Conservation (phyloP, 2,329 filamentous ascomycete species). For the Pseudocercospora crystallina region DNA sequence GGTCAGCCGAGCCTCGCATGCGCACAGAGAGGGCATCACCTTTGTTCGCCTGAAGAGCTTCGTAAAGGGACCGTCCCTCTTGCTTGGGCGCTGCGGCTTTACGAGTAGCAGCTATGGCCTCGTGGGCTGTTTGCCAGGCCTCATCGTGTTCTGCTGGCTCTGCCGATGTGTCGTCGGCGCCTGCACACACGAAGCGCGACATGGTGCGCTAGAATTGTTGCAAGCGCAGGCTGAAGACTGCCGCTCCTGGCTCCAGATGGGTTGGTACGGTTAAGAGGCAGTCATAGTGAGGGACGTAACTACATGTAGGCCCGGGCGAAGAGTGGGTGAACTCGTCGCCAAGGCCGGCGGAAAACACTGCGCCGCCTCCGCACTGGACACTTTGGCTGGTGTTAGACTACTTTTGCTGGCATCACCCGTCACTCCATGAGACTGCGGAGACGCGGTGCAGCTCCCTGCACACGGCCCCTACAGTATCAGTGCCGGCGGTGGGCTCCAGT, state of each 20-base stretch:
- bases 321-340: neutral
- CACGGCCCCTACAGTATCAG: no score
- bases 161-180: slow-evolving; percentile 43
- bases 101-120: slow-evolving; percentile 57
- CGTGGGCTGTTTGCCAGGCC: slow-evolving; percentile 66
- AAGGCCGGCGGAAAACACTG: no score
- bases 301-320: neutral
- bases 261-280: neutral
- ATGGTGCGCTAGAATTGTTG: slow-evolving; percentile 30
- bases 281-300: neutral
- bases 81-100: slow-evolving; percentile 52
- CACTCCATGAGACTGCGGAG: no score
- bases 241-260: no score
- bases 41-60: slow-evolving; percentile 79
- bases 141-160: slow-evolving; percentile 48
- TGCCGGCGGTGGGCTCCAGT: no score
- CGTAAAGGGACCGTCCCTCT: slow-evolving; percentile 66
- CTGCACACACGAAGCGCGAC: slow-evolving; percentile 56
- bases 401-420: no score
- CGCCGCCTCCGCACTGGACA: no score
- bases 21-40: slow-evolving; percentile 44
- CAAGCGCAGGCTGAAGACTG: neutral
- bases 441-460: no score
- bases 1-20: slow-evolving; percentile 25
- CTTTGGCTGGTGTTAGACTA: no score